Percentiles rank a stretch among this genome's conserved stretches.
phyloP scores from a whole-genome alignment of 2,329 filamentous ascomycete species.

The Bimuria novae-zelandiae region DNA sequence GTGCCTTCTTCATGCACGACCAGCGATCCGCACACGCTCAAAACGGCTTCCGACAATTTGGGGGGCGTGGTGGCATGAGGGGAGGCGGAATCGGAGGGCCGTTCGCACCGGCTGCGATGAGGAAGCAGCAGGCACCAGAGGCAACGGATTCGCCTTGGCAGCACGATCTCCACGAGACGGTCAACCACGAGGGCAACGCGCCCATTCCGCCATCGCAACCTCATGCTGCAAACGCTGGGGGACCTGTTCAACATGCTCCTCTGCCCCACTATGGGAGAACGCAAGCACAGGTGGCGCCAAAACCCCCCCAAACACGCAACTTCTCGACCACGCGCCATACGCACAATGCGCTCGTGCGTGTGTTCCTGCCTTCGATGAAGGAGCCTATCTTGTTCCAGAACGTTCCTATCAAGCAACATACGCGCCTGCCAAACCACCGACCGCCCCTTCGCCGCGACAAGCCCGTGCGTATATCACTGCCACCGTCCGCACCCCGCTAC shows the following conservation, averaged over 20 bases:
- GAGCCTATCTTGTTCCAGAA: slow-evolving; percentile 72
- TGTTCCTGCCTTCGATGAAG: slow-evolving; percentile 77
- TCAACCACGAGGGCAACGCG: slow-evolving; percentile 49
- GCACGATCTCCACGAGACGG: slow-evolving; percentile 87
- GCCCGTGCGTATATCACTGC: slow-evolving; percentile 90
- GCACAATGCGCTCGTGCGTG: slow-evolving; percentile 82
- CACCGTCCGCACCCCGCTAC: slow-evolving; percentile 77
- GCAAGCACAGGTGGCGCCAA: slow-evolving; percentile 29
- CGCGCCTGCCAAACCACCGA: slow-evolving; percentile 89
- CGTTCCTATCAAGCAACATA: slow-evolving; percentile 86
- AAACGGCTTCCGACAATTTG: slow-evolving; percentile 72
- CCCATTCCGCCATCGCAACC: slow-evolving; percentile 33
- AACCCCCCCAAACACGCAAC: slow-evolving; percentile 42
- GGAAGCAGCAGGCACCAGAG: slow-evolving; percentile 49
- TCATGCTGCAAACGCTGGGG: slow-evolving; percentile 20
- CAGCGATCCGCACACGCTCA: slow-evolving; percentile 77
- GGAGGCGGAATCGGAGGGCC: slow-evolving; percentile 57
- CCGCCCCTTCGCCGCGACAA: slow-evolving; percentile 94
- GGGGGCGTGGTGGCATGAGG: slow-evolving; percentile 65
- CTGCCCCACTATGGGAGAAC: slow-evolving; percentile 28
- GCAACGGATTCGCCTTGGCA: slow-evolving; percentile 79
- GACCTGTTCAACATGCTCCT: slow-evolving; percentile 22
- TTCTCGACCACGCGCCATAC: slow-evolving; percentile 84
- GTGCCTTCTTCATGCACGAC: slow-evolving; percentile 97
- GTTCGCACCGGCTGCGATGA: slow-evolving; percentile 58